These are phyloP conservation scores for Flaveria brownii DNA, from an alignment of 129 eudicot genomes.

Conservation along the genomic window DNA sequence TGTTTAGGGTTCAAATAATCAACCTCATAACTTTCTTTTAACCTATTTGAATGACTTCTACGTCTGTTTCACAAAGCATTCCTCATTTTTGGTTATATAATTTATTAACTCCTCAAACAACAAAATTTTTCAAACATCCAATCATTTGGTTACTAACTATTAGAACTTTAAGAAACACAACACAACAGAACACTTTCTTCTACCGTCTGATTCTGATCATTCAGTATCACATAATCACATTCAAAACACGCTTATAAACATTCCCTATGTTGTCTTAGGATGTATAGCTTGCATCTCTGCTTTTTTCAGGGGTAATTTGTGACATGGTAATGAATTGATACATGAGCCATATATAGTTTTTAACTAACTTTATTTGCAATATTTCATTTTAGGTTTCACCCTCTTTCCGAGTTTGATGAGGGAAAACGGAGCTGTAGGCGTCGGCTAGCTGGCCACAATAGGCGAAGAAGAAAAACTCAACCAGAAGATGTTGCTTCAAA, in stretches of 20 bases:
- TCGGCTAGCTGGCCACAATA: conserved; percentile 95
- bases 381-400: conserved; percentile 71
- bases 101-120: neutral
- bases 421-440: conserved; percentile 97
- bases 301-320: neutral
- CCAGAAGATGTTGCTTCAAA: conserved; percentile 76
- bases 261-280: neutral
- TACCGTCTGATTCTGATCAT: neutral
- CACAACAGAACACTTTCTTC: neutral
- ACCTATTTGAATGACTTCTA: neutral
- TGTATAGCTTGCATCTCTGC: neutral
- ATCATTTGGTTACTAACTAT: neutral
- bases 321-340: neutral
- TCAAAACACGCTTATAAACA: neutral
- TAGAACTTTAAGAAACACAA: neutral
- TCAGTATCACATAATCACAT: neutral
- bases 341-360: neutral
- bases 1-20: neutral
- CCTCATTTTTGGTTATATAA: neutral
- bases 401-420: conserved; percentile 92
- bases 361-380: neutral
- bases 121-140: neutral
- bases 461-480: conserved; percentile 84
- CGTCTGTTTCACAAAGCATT: neutral
- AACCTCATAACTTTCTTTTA: neutral